Base-by-base conservation (phyloP, 495 filamentous ascomycete genomes). In the Choiromyces venosus region DNA sequence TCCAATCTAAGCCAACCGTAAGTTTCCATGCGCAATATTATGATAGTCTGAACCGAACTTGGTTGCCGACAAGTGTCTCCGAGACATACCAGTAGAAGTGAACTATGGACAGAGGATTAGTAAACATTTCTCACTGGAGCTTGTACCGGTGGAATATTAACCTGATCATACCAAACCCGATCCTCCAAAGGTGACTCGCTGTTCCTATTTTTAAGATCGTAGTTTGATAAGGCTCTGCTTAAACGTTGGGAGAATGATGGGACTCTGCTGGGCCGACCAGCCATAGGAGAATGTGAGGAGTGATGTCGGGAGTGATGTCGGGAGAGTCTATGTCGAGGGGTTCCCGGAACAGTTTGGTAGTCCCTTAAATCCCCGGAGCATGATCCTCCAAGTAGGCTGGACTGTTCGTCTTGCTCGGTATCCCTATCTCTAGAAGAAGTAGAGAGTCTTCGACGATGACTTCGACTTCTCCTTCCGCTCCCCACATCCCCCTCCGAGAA, bases 81-180 rank as follows among this genome's bases (percentile, higher is more conserved):
- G 68, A 42, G 46, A 61, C 69, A 44, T 67, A 81, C 79, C 79
- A 61, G 94, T 98, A 14, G 92, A 97, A 8, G 94, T 97, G 83
- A 98, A 97, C 83, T 81, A 72, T 74, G 44, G 21, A 33, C 33
- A 67, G 3, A n/a, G 21, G 9, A 25, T 67, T 40, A 67, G 33
- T 40, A 37, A 67, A 67, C 36, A 39, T 7, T 33, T 21, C 35
- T 18, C 18, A 71, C n/a, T 38, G n/a, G 33, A 21, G 33, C 44
- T 46, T 36, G 35, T 18, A 33, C 36, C 68, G 39, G 37, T 25
- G 25, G 29, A 56, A 14, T 61, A 16, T 70, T 65, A 36, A 81
- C 79, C 73, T 99, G 95, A 84, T 99, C 94, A 83, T 99, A 99
- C 95, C 95, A 99, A 18, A 95, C 91, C 25, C 95, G 88, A 68